Evolutionary conservation across 1,284 basidiomycete genomes (phyloP), one percentile per base, ranked within the genome.

Genomic region (Ceratobasidium sp.): DNA sequence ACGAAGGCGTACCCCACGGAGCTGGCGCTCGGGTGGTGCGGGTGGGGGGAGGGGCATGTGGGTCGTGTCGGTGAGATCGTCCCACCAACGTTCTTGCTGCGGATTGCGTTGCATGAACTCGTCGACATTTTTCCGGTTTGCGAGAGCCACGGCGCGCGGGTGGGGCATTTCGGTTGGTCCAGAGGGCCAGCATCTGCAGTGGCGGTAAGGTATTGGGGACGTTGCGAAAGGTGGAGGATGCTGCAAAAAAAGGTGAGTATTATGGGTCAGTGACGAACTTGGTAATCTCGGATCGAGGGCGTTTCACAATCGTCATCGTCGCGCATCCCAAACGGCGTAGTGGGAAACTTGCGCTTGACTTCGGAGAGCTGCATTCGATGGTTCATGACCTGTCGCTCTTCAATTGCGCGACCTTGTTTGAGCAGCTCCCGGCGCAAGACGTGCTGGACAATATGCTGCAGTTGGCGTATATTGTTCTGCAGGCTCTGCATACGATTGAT

Each of bases 401-500:
- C 86, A 37, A 86, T 81, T 16, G 87, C 84, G 24, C 84, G 80
- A 16, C 92, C 89, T 76, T 88, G 87, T 84, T 98, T 98, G 75
- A 89, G 78, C 8, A 81, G 85, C 81, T 98, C 96, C 22, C 96
- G 91, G 13, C 85, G 83, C 9, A 93, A 82, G 0, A 95, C 86
- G 49, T 86, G 84, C 77, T 87, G 86, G 7, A 94, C 90, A 11
- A 98, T 86, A 56, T 94, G 90, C 16, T 92, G 83, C 0, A 93
- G 90, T 61, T 86, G 88, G 0, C 86, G 83, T 0, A 98, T 85
- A 81, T 98, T 96, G 48, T 84, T 83, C 78, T 94, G 92, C 14
- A 98, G 84, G 54, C 94, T 92, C 11, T 90, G 82, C 78, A 98
- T 88, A 78, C 94, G 93, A 79, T 98, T 95, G 13, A 95, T 92